Conservation (phyloP, 257 asterid species). For the Rhazya stricta region DNA sequence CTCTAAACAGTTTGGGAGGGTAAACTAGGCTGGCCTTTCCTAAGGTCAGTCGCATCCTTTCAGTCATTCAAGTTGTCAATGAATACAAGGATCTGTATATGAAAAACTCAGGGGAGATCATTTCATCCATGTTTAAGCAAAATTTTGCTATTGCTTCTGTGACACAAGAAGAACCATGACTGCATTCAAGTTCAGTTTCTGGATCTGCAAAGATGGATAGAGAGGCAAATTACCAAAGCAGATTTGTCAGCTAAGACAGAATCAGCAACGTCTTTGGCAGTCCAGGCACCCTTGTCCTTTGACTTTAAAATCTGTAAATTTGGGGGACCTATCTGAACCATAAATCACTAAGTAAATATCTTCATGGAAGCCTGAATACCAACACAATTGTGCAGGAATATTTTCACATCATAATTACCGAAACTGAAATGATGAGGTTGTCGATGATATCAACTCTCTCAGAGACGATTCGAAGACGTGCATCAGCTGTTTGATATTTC, state of each 20-base stretch:
- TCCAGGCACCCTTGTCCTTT: slow-evolving; percentile 73
- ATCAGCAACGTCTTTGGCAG: slow-evolving; percentile 84
- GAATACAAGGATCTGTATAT: not conserved
- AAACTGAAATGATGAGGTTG: slow-evolving; percentile 77
- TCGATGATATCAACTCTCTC: slow-evolving; percentile 90
- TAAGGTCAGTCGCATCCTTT: not conserved
- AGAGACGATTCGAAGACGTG: slow-evolving; percentile 98
- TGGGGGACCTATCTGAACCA: slow-evolving; percentile 92
- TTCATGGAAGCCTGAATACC: not conserved
- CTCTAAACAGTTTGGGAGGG: not conserved
- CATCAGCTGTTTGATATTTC: slow-evolving; percentile 69
- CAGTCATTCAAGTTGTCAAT: not conserved
- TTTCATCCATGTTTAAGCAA: not conserved
- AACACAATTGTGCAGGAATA: not conserved
- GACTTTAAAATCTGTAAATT: slow-evolving; percentile 72
- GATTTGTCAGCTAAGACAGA: slow-evolving; percentile 90
- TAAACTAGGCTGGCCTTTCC: not conserved
- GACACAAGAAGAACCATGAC: not conserved
- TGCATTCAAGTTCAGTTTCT: not conserved
- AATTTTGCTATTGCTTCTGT: not conserved
- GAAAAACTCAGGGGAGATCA: not conserved
- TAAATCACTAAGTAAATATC: slow-evolving; percentile 22
- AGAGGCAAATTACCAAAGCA: slow-evolving; percentile 62
- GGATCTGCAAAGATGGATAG: not conserved
- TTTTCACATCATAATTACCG: slow-evolving; percentile 51